Conservation (phyloP, 164 flowering plant genomes). For the Amborella trichopoda region DNA sequence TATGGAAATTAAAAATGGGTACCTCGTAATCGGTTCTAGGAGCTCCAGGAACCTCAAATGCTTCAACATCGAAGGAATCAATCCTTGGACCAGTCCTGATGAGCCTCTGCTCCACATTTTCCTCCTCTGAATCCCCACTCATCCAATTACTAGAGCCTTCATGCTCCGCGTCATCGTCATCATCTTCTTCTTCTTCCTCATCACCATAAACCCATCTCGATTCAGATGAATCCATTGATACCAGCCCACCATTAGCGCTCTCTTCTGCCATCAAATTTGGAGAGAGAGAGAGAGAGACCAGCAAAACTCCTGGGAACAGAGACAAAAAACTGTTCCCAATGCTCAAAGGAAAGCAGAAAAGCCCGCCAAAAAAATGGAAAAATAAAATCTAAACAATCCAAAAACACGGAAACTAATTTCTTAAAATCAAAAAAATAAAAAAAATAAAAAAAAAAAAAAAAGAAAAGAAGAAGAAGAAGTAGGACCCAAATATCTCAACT, state of each 20-base stretch:
- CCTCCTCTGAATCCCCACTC: conserved; percentile 58
- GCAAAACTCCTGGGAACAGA: too few species aligned
- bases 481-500: too few species aligned
- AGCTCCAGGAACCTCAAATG: conserved; percentile 83
- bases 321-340: too few species aligned
- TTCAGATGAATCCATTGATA: conserved; percentile 54
- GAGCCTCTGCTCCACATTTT: conserved; percentile 48
- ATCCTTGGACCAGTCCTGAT: conserved; percentile 85
- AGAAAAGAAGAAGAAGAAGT: too few species aligned
- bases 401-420: conserved; percentile 6
- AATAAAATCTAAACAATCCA: neutral
- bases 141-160: conserved; percentile 7
- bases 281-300: too few species aligned
- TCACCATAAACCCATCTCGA: conserved; percentile 88
- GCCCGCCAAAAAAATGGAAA: neutral
- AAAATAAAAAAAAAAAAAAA: too few species aligned
- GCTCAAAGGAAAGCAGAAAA: neutral
- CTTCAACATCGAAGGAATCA: conserved; percentile 96
- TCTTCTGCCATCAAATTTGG: conserved; percentile 58
- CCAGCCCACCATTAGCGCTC: conserved; percentile 26
- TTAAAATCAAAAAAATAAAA: too few species aligned
- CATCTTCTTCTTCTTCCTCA: conserved; percentile 48
- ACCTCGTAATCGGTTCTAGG: conserved; percentile 68
- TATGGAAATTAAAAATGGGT: too few species aligned
- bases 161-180: conserved; percentile 16